Percentiles rank a stretch among this genome's conserved stretches.
Conservation (phyloP, 371 early-diverging fungal species). For the Mortierella sp. region DNA sequence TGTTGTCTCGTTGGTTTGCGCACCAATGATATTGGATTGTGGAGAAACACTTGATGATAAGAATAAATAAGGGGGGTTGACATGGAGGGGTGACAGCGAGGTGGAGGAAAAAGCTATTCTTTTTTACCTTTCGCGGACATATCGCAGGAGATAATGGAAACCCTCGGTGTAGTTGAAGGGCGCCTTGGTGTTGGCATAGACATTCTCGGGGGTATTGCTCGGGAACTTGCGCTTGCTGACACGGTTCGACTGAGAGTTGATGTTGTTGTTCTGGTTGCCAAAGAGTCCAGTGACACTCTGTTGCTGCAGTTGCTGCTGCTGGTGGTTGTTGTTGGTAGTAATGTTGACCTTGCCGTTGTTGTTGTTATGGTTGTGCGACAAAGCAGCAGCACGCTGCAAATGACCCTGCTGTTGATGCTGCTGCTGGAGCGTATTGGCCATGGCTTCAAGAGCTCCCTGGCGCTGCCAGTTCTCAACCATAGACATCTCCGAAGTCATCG, state of each 20-base stretch:
- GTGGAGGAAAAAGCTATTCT: neutral
- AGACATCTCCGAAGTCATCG: slow-evolving; percentile 50
- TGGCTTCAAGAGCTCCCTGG: slow-evolving; percentile 48
- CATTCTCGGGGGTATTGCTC: slow-evolving; percentile 67
- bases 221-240: slow-evolving; percentile 31
- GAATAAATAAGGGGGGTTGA: neutral
- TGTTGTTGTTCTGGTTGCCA: slow-evolving; percentile 19
- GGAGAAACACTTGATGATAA: slow-evolving; percentile 11
- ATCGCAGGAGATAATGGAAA: slow-evolving; percentile 86
- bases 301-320: neutral
- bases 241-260: slow-evolving; percentile 7
- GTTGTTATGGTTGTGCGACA: slow-evolving; percentile 17
- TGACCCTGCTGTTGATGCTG: slow-evolving; percentile 57
- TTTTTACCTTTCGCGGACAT: slow-evolving; percentile 81
- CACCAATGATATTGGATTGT: slow-evolving; percentile 4
- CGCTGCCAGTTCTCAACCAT: slow-evolving; percentile 55
- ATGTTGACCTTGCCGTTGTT: slow-evolving; percentile 13
- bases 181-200: slow-evolving; percentile 75
- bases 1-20: neutral
- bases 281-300: neutral
- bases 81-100: neutral
- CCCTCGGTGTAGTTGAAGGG: slow-evolving; percentile 93
- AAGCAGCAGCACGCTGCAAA: slow-evolving; percentile 24
- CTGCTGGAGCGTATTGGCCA: slow-evolving; percentile 40
- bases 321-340: slow-evolving; percentile 6